Evolutionary conservation across 2,329 filamentous ascomycete species (phyloP), one percentile per base, ranked within the genome.

Genomic region (Aspergillus costaricaensis): DNA sequence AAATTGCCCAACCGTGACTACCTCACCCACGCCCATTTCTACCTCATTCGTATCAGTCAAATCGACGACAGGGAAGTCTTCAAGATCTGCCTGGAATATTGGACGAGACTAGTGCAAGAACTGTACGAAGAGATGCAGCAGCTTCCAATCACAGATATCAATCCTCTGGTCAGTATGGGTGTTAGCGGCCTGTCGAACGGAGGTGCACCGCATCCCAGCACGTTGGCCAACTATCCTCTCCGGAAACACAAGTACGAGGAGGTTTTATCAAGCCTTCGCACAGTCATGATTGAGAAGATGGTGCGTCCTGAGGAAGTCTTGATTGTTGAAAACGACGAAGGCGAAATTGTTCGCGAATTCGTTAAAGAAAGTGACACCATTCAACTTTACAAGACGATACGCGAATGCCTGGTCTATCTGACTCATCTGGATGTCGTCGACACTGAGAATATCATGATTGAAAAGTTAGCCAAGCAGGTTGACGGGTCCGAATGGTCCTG

Each of bases 231-330:
- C 77, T 96, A 96, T 72, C 92, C 94, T 12, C 85, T 99, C 48
- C 89, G 96, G 63, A 99, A 99, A 82, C 94, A 99, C 84, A 98
- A 97, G 80, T 99, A 98, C 78, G 89, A 89, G 66, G 92, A 97
- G 74, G 90, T 99, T 19, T 82, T 99, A 53, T 94, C 94, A 9
- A 98, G 96, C 76, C 83, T 99, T 59, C 89, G 95, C 67, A 90
- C 94, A 23, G 95, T 99, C 66, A 99, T 99, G 95, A 98, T 99
- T 64, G 95, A 99, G 81, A 97, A 97, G 83, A 99, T 99, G 95
- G 95, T 99, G 32, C 87, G 93, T 47, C 95, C 95, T 0, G 95
- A 99, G 79, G 96, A 99, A 79, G 96, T 99, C 8, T 79, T 99
- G 68, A 96, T 99, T 72, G 95, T 99, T n/a, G 95, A 99, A 79